Percentiles rank a stretch among this genome's conserved stretches.
These are phyloP conservation scores for Hygrocybe punicea DNA, from an alignment of 768 basidiomycete species.

Conservation along the genomic window DNA sequence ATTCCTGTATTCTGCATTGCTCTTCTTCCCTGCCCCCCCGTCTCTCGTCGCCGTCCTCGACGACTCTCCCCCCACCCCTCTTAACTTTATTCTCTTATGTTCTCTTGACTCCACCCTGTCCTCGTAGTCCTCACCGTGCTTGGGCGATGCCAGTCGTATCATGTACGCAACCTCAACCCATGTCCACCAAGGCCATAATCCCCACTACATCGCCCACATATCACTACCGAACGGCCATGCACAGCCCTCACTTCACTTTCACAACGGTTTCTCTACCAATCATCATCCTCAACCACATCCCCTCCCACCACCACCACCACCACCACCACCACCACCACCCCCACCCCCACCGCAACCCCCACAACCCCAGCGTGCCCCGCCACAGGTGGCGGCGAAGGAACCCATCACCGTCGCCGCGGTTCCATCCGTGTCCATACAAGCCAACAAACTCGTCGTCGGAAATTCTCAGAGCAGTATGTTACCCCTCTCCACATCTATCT, in stretches of 20 bases:
- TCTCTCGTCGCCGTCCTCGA: constrained; percentile 11
- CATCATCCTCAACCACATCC: constrained; percentile 25
- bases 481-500: constrained; percentile 8
- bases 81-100: constrained; percentile 13
- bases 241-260: constrained; percentile 17
- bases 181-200: constrained; percentile 44
- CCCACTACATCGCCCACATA: constrained; percentile 24
- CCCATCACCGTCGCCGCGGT: constrained; percentile 67
- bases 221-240: constrained; percentile 24
- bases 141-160: constrained; percentile 58
- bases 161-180: constrained; percentile 52
- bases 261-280: constrained; percentile 30
- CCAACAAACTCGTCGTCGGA: constrained; percentile 70
- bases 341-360: constrained; percentile 18
- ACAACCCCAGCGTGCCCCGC: constrained; percentile 29
- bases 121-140: constrained; percentile 29
- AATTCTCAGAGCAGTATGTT: constrained; percentile 68
- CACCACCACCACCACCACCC: constrained; percentile 23
- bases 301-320: constrained; percentile 18
- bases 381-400: constrained; percentile 44
- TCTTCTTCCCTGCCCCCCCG: not conserved
- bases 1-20: not conserved
- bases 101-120: constrained; percentile 3
- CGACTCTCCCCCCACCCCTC: not conserved
- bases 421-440: constrained; percentile 70